A percentile compares a stretch with the other conserved stretches of the same genome.
Conservation (phyloP, 2,329 filamentous ascomycete genomes). For the Pseudocercospora pini-densiflorae region DNA sequence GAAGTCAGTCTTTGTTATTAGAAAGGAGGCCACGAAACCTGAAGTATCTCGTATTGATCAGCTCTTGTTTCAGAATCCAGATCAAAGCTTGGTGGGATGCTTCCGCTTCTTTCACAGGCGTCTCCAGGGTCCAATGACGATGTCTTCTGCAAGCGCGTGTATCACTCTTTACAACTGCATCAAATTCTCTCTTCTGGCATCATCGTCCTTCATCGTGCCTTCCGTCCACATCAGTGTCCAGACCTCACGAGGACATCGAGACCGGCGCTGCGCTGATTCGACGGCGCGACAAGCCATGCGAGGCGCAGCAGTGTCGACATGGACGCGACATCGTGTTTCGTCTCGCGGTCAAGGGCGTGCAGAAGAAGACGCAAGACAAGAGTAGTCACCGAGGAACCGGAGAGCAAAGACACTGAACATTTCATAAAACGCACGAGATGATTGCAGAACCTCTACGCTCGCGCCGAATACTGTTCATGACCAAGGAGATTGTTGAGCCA, state of each 20-base stretch:
- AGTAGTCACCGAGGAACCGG: background rate
- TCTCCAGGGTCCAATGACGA: no score
- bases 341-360: background rate
- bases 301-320: slow-evolving; percentile 9
- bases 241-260: background rate
- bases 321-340: background rate
- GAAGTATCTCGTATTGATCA: background rate
- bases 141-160: no score
- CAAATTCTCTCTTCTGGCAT: background rate
- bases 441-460: background rate
- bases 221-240: background rate
- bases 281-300: background rate
- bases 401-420: background rate
- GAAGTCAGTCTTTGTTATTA: background rate
- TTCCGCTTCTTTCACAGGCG: no score
- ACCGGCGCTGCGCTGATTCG: background rate
- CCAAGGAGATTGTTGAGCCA: background rate
- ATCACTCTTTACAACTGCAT: background rate
- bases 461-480: background rate
- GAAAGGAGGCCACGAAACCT: background rate
- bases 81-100: no score
- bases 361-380: background rate
- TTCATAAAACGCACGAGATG: background rate
- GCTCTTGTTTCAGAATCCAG: background rate
- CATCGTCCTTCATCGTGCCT: background rate